phyloP scores from a whole-genome alignment of 2,329 filamentous ascomycete genomes.

The Fusarium subtropicale region DNA sequence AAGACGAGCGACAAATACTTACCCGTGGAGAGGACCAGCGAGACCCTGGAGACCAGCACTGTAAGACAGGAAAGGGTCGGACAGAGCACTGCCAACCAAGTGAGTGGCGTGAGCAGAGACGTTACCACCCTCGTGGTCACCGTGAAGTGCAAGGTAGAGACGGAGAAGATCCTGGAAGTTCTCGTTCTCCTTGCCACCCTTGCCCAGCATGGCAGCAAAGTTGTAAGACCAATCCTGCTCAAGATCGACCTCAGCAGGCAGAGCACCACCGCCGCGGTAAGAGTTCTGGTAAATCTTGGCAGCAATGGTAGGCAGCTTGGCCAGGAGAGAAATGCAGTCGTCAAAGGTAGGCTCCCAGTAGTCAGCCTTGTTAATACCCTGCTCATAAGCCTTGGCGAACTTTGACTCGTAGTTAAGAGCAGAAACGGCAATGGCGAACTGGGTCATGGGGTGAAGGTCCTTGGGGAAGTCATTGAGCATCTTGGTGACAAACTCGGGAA shows the following conservation, averaged over 20 bases:
- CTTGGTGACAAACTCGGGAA: constrained; percentile 85
- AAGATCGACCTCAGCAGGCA: constrained; percentile 81
- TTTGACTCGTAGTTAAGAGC: constrained; percentile 95
- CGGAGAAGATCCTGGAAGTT: constrained; percentile 95
- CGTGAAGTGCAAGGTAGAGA: constrained; percentile 94
- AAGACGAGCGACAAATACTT: constrained; percentile 41
- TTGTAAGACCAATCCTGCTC: constrained; percentile 98
- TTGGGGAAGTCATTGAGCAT: constrained; percentile 91
- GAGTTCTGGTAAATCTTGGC: constrained; percentile 98
- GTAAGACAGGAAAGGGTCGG: constrained; percentile 95
- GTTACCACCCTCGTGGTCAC: constrained; percentile 98
- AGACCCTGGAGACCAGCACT: constrained; percentile 95
- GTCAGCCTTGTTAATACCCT: constrained; percentile 91
- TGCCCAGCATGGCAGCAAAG: constrained; percentile 95
- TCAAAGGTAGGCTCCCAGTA: constrained; percentile 99
- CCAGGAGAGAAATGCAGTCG: constrained; percentile 91
- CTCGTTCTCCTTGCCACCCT: constrained; percentile 86
- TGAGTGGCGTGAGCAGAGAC: constrained; percentile 97
- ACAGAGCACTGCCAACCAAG: constrained; percentile 92
- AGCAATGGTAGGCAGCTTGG: constrained; percentile 95
- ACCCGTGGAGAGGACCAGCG: constrained; percentile 79
- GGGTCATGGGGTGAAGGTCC: constrained; percentile 97
- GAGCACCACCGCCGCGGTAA: constrained; percentile 77
- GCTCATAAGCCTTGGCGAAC: constrained; percentile 93
- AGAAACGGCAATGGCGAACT: constrained; percentile 94